A percentile compares a stretch with the other conserved stretches of the same genome.
These are phyloP conservation scores for Celoporthe dispersa DNA, from an alignment of 2,329 filamentous ascomycete genomes.

Conservation along the genomic window DNA sequence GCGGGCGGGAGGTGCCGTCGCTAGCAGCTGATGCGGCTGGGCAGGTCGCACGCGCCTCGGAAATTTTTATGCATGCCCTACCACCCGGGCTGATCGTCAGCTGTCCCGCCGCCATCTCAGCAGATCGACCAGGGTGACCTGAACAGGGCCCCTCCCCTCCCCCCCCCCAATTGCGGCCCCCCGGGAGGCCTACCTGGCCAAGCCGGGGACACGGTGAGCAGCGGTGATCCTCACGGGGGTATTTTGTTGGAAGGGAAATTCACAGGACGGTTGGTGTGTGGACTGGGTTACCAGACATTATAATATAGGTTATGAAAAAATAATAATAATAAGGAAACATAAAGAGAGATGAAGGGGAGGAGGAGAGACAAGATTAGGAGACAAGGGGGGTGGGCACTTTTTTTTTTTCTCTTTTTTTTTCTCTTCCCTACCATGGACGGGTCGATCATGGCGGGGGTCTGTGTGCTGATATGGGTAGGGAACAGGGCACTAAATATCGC, in stretches of 20 bases:
- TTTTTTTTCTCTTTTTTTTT: background rate
- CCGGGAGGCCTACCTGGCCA: background rate
- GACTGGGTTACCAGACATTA: background rate
- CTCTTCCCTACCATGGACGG: background rate
- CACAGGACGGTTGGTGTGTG: background rate
- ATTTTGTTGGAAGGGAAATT: background rate
- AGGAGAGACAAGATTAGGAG: background rate
- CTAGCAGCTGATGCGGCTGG: constrained; percentile 21
- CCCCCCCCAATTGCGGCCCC: background rate
- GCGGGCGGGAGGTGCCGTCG: background rate
- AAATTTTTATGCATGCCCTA: constrained; percentile 28
- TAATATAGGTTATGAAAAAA: background rate
- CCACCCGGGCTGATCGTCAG: constrained; percentile 26
- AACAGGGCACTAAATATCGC: constrained; percentile 24
- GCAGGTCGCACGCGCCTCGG: constrained; percentile 21
- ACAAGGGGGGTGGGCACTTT: background rate
- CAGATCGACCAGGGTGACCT: constrained; percentile 9
- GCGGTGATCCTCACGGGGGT: constrained; percentile 8
- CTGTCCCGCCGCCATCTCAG: constrained; percentile 20
- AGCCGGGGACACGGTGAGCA: constrained; percentile 1
- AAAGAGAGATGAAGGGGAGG: background rate
- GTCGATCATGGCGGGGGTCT: background rate
- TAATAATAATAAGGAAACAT: no score
- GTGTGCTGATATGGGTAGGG: constrained; percentile 29
- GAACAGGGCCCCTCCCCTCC: background rate